phyloP scores from a whole-genome alignment of 768 basidiomycete species.

The Leccinum olivaceopallidum region DNA sequence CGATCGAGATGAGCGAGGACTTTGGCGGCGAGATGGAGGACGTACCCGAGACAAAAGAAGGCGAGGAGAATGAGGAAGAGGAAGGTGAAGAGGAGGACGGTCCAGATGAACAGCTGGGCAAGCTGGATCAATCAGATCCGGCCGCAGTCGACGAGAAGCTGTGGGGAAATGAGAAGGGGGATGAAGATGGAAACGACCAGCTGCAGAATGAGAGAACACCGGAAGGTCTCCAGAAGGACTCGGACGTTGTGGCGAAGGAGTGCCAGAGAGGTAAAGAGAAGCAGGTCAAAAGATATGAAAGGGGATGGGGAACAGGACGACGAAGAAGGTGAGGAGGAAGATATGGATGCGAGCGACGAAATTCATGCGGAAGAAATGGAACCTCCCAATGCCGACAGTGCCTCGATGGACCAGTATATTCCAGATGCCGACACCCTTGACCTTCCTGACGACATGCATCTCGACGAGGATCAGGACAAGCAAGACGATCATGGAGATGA shows the following conservation, averaged over 20 bases:
- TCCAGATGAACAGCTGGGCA: conserved; percentile 82
- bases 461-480: conserved; percentile 42
- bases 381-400: conserved; percentile 52
- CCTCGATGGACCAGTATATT: conserved; percentile 73
- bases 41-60: conserved; percentile 56
- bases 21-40: conserved; percentile 87
- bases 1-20: conserved; percentile 90
- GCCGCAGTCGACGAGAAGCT: conserved; percentile 92
- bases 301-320: conserved; percentile 32
- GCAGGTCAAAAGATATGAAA: conserved; percentile 33
- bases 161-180: conserved; percentile 84
- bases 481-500: conserved; percentile 29
- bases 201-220: conserved; percentile 61
- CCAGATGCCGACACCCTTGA: conserved; percentile 83
- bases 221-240: conserved; percentile 42
- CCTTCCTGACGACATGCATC: conserved; percentile 83
- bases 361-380: conserved; percentile 47
- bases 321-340: conserved; percentile 30
- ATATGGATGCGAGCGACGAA: conserved; percentile 12
- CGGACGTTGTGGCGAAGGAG: conserved; percentile 84
- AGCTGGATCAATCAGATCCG: conserved; percentile 82
- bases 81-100: conserved; percentile 51
- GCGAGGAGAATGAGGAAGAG: conserved; percentile 45
- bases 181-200: conserved; percentile 52
- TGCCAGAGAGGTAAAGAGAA: conserved; percentile 39